Evolutionary conservation across 345 rosid genomes (phyloP).

Genomic region (Nephelium lappaceum): DNA sequence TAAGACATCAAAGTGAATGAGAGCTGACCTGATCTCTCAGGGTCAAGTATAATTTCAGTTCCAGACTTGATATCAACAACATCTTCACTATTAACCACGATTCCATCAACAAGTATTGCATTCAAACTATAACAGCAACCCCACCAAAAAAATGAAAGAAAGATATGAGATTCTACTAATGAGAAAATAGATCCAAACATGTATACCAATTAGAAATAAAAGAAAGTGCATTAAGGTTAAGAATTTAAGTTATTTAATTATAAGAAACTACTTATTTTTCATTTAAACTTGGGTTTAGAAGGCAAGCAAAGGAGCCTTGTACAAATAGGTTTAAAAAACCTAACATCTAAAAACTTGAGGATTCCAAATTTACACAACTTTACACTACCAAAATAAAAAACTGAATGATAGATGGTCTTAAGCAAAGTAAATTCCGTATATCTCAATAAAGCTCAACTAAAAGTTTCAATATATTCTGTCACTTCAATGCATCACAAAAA

Average conservation of each 20-base stretch:
- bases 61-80: constrained; percentile 55
- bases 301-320: not conserved
- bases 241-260: not conserved
- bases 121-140: constrained; percentile 47
- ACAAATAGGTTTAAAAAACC: not conserved
- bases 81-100: constrained; percentile 47
- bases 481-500: not conserved
- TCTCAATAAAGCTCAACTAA: too few relatives aligned
- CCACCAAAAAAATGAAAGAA: constrained; percentile 12
- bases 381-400: too few relatives aligned
- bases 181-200: constrained; percentile 5
- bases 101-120: constrained; percentile 64
- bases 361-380: not conserved
- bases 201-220: not conserved
- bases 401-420: too few relatives aligned
- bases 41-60: constrained; percentile 69
- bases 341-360: not conserved
- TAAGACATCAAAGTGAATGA: constrained; percentile 11
- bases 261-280: not conserved
- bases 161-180: constrained; percentile 1
- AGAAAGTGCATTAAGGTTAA: not conserved
- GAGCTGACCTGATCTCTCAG: constrained; percentile 57
- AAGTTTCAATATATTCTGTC: too few relatives aligned
- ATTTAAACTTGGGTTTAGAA: not conserved
- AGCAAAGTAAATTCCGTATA: too few relatives aligned